phyloP scores from a whole-genome alignment of 176 grass and related monocot species.

The Melocanna baccifera region DNA sequence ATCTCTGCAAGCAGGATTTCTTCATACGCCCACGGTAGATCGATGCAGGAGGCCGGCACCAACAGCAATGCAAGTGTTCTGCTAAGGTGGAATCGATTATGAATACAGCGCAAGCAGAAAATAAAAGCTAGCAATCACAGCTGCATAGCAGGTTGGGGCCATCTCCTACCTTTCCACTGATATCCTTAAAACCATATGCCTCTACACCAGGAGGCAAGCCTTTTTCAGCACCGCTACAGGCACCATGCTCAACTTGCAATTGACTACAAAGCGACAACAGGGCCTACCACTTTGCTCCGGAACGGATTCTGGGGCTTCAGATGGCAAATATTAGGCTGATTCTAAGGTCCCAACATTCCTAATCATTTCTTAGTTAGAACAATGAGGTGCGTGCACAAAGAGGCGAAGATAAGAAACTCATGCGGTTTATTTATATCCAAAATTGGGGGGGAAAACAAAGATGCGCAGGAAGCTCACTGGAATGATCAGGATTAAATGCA shows the following conservation, averaged over 20 bases:
- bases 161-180: conserved; percentile 12
- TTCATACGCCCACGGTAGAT: neutral
- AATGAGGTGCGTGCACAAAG: neutral
- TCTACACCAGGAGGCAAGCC: conserved; percentile 11
- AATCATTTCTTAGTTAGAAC: neutral
- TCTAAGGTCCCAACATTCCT: conserved; percentile 12
- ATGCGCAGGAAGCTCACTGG: neutral
- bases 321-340: conserved; percentile 13
- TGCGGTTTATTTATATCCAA: neutral
- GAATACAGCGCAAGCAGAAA: neutral
- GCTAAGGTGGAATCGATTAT: neutral
- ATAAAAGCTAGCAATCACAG: neutral
- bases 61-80: neutral
- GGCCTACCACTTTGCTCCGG: neutral
- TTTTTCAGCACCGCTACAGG: neutral
- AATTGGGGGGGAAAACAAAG: neutral
- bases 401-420: neutral
- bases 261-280: conserved; percentile 9
- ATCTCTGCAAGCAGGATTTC: neutral
- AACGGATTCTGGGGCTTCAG: neutral
- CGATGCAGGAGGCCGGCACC: conserved; percentile 27
- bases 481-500: neutral
- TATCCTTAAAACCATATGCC: conserved; percentile 2
- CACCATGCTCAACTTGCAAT: conserved; percentile 34
- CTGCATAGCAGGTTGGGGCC: conserved; percentile 20